These are phyloP conservation scores for Aspergillus bridgeri DNA, from an alignment of 495 filamentous ascomycete genomes.

Conservation along the genomic window DNA sequence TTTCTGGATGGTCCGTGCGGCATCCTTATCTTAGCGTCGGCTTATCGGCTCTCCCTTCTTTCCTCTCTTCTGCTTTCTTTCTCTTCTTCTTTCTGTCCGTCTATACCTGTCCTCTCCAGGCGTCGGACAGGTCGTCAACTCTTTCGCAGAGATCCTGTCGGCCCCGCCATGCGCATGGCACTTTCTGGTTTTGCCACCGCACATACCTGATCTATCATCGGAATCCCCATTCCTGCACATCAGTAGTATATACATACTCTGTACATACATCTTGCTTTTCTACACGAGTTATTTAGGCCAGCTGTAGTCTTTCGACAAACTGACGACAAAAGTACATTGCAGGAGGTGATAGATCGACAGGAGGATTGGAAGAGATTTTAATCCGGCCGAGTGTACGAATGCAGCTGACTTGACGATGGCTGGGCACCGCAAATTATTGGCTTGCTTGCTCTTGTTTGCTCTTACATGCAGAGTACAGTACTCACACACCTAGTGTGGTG, in stretches of 20 bases:
- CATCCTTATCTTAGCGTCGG: slow-evolving; percentile 17
- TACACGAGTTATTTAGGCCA: too few species aligned
- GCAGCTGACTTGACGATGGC: background rate
- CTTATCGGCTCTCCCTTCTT: slow-evolving; percentile 5
- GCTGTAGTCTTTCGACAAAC: too few species aligned
- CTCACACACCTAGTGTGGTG: background rate
- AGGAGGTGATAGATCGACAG: background rate
- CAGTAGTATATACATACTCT: too few species aligned
- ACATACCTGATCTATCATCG: background rate
- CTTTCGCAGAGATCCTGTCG: background rate
- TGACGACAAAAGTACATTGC: background rate
- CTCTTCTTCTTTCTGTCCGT: too few species aligned
- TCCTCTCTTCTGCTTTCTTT: too few species aligned
- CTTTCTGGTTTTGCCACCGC: background rate
- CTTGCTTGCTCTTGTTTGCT: background rate
- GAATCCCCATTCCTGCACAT: background rate
- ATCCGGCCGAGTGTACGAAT: background rate
- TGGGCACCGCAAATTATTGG: background rate
- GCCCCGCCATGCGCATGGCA: background rate
- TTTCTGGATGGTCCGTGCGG: slow-evolving; percentile 22
- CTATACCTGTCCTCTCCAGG: too few species aligned
- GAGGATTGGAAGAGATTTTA: background rate
- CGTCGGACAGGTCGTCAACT: background rate
- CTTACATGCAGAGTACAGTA: background rate
- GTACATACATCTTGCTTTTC: too few species aligned